These are phyloP conservation scores for Gryganskiella cystojenkinii DNA, from an alignment of 192 early-diverging fungal species.

Conservation along the genomic window DNA sequence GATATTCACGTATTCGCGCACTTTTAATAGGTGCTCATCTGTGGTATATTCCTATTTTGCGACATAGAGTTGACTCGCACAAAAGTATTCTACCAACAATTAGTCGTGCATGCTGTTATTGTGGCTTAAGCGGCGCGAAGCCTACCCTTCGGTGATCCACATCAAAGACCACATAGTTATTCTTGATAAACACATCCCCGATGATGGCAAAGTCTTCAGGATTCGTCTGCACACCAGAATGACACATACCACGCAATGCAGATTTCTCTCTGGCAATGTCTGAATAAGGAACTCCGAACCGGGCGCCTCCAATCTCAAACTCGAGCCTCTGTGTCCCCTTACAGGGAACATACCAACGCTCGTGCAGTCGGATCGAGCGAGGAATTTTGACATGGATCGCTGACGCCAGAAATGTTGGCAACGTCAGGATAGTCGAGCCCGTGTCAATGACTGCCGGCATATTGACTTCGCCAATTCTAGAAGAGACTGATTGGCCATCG, in stretches of 20 bases:
- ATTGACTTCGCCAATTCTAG: neutral
- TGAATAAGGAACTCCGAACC: slow-evolving; percentile 29
- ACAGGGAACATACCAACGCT: slow-evolving; percentile 52
- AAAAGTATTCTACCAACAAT: too few relatives aligned
- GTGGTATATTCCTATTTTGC: too few relatives aligned
- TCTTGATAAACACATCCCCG: slow-evolving; percentile 68
- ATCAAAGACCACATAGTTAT: slow-evolving; percentile 68
- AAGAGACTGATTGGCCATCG: neutral
- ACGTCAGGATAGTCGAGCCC: slow-evolving; percentile 68
- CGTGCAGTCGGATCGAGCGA: neutral
- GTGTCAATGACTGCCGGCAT: slow-evolving; percentile 63
- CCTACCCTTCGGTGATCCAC: slow-evolving; percentile 58
- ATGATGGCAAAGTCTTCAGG: slow-evolving; percentile 51
- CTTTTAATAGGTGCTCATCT: too few relatives aligned
- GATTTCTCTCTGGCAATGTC: slow-evolving; percentile 7
- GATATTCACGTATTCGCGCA: too few relatives aligned
- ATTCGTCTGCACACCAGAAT: slow-evolving; percentile 30
- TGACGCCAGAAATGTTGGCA: slow-evolving; percentile 56
- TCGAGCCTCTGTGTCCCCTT: slow-evolving; percentile 7
- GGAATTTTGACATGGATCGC: slow-evolving; percentile 42
- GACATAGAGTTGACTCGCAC: too few relatives aligned
- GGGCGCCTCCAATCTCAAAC: slow-evolving; percentile 23
- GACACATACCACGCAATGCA: slow-evolving; percentile 13
- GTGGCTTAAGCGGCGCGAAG: slow-evolving; percentile 50
- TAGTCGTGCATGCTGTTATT: neutral